Percentiles rank a stretch among this genome's conserved stretches.
Evolutionary conservation across 805 yeast species (phyloP).

Genomic region (Yamadazyma insecticola): DNA sequence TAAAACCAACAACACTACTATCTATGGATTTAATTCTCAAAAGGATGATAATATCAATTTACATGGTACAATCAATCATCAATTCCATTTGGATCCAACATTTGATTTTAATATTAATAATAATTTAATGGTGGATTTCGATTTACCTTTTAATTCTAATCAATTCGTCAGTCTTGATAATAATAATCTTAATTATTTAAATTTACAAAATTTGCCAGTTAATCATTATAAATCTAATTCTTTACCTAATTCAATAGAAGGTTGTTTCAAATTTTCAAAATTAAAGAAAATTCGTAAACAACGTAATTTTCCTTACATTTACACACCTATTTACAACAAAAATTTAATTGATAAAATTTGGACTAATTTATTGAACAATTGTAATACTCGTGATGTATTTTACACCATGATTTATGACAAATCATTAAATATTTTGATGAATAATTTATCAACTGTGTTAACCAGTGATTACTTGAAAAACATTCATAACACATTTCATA

Average conservation of each 20-base stretch:
- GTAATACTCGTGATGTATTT: constrained; percentile 8
- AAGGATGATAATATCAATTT: too few species aligned
- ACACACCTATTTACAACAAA: constrained; percentile 7
- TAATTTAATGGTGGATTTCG: constrained; percentile 8
- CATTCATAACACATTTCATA: constrained; percentile 13
- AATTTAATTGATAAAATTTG: constrained; percentile 16
- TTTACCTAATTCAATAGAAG: constrained; percentile 18
- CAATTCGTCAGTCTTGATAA: constrained; percentile 10
- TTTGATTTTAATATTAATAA: too few species aligned
- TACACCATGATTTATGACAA: constrained; percentile 35
- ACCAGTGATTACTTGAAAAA: constrained; percentile 12
- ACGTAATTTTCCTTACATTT: constrained; percentile 4
- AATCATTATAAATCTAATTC: constrained; percentile 4
- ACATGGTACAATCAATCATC: too few species aligned
- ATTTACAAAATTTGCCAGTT: constrained; percentile 1
- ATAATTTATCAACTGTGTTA: constrained; percentile 9
- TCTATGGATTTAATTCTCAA: too few species aligned
- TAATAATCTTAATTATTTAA: constrained; percentile 4
- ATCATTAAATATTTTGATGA: constrained; percentile 22
- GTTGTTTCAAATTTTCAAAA: constrained; percentile 10
- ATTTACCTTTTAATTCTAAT: constrained; percentile 8
- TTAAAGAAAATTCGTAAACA: constrained; percentile 2
- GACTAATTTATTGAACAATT: constrained; percentile 24
- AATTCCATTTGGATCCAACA: too few species aligned
- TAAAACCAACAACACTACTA: too few species aligned